Conservation (phyloP, 768 basidiomycete genomes). For the Hirschioporus abietinus region DNA sequence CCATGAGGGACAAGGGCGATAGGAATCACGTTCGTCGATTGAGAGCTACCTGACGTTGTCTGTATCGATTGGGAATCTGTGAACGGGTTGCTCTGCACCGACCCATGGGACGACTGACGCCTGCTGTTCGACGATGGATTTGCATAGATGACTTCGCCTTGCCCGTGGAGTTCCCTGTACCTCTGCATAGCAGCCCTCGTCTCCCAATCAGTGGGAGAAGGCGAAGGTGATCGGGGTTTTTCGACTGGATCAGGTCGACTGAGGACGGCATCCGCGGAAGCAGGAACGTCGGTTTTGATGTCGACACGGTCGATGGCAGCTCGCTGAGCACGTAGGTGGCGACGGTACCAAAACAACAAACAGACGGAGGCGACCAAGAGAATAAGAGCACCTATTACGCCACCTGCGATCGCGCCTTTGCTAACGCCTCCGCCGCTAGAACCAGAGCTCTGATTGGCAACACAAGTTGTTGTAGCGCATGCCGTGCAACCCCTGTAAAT, state of each 20-base stretch:
- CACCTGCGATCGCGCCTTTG: slow-evolving; percentile 70
- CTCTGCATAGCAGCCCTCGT: not conserved
- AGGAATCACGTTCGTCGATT: slow-evolving; percentile 81
- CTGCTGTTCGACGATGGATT: slow-evolving; percentile 47
- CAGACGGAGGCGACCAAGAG: slow-evolving; percentile 49
- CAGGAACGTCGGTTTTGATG: slow-evolving; percentile 50
- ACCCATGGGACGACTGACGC: slow-evolving; percentile 14
- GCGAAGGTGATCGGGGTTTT: slow-evolving; percentile 36
- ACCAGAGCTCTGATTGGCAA: slow-evolving; percentile 23
- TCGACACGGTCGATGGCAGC: slow-evolving; percentile 30
- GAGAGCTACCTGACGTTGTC: slow-evolving; percentile 65
- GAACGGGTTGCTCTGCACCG: slow-evolving; percentile 60
- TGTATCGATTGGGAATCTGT: slow-evolving; percentile 75
- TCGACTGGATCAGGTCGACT: slow-evolving; percentile 79
- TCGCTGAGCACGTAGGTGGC: slow-evolving; percentile 39
- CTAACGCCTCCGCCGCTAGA: slow-evolving; percentile 40
- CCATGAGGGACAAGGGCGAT: slow-evolving; percentile 74
- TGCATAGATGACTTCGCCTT: slow-evolving; percentile 24
- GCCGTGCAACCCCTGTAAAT: slow-evolving; percentile 48
- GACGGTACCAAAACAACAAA: slow-evolving; percentile 62
- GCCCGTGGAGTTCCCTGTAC: not conserved
- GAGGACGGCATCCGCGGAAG: slow-evolving; percentile 70
- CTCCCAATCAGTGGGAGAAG: slow-evolving; percentile 16
- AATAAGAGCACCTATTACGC: slow-evolving; percentile 57
- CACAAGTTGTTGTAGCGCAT: slow-evolving; percentile 52